phyloP scores from a whole-genome alignment of 2,329 filamentous ascomycete genomes.

The Fusarium austroafricanum region DNA sequence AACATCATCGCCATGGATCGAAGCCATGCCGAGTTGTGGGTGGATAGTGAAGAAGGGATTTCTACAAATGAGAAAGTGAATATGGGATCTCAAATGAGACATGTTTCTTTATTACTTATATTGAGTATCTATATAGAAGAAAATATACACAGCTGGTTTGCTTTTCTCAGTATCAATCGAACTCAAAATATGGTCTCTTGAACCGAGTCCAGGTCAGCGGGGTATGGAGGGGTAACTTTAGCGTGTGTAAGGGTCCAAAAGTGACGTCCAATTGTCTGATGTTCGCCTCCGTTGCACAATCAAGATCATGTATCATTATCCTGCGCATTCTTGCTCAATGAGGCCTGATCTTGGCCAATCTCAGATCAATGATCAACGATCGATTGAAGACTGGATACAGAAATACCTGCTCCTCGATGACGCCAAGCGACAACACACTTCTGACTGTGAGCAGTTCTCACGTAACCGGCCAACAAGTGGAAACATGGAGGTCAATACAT shows the following conservation, averaged over 20 bases:
- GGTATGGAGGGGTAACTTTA: constrained; percentile 29
- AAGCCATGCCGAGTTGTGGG: constrained; percentile 26
- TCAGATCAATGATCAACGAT: background rate
- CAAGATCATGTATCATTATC: constrained; percentile 23
- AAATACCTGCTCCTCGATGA: background rate
- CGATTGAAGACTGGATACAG: background rate
- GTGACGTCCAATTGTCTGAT: constrained; percentile 27
- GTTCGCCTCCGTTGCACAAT: constrained; percentile 22
- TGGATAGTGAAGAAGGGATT: background rate
- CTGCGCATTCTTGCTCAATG: constrained; percentile 40
- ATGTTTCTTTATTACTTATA: too few relatives aligned
- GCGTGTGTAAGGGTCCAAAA: constrained; percentile 19
- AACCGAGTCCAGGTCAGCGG: constrained; percentile 6
- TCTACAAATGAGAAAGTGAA: background rate
- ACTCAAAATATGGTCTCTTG: too few relatives aligned
- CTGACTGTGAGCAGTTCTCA: constrained; percentile 1
- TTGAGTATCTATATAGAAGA: too few relatives aligned
- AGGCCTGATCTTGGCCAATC: constrained; percentile 3
- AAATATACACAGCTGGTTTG: too few relatives aligned
- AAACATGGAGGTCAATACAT: background rate
- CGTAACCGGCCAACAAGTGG: background rate
- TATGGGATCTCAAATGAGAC: too few relatives aligned
- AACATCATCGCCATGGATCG: constrained; percentile 14
- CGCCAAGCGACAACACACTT: background rate
- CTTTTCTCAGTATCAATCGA: too few relatives aligned